phyloP scores from a whole-genome alignment of 192 early-diverging fungal genomes.

The Linnemannia schmuckeri region DNA sequence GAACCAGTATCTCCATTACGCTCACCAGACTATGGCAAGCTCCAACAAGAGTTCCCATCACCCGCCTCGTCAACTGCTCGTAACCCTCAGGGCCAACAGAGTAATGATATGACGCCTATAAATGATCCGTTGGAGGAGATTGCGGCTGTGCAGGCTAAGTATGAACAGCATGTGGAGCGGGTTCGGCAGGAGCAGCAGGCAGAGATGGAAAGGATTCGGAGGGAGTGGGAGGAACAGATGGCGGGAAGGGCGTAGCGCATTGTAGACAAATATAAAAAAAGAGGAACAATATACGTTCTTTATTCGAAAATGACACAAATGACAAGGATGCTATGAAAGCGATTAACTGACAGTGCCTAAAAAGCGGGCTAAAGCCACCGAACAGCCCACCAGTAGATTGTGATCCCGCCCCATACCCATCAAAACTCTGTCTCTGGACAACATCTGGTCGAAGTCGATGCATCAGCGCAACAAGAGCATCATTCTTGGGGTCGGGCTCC shows the following conservation, averaged over 20 bases:
- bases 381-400: background rate
- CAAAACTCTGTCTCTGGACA: background rate
- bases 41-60: background rate
- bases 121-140: background rate
- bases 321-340: too few relatives aligned
- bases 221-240: background rate
- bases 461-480: background rate
- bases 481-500: background rate
- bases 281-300: too few relatives aligned
- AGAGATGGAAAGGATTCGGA: background rate
- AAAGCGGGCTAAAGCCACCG: too few relatives aligned
- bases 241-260: background rate
- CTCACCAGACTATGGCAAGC: too few relatives aligned
- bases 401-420: background rate
- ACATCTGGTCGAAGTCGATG: background rate
- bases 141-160: background rate
- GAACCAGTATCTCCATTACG: background rate
- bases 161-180: background rate
- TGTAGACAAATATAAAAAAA: too few relatives aligned
- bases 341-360: too few relatives aligned
- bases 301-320: too few relatives aligned
- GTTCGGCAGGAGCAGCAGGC: background rate
- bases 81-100: background rate
- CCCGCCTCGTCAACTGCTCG: background rate
- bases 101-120: background rate